Evolutionary conservation across 371 early-diverging fungal species (phyloP).

Genomic region (Mucor saturninus): DNA sequence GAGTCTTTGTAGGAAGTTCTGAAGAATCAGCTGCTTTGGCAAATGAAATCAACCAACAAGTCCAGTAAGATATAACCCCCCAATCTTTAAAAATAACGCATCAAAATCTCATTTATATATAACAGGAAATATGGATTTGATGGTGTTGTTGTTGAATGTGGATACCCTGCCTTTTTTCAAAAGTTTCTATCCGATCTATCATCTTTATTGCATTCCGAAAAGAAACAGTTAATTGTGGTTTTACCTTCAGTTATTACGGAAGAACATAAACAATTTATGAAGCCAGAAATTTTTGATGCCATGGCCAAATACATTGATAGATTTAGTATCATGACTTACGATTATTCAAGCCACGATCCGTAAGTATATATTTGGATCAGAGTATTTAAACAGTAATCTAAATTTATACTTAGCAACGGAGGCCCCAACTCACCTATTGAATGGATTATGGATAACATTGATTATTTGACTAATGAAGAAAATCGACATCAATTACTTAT

Average conservation of each 20-base stretch:
- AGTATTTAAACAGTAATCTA: background rate
- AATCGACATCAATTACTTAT: slow-evolving; percentile 54
- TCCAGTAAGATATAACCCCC: slow-evolving; percentile 27
- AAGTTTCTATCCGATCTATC: slow-evolving; percentile 41
- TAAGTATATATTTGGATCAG: slow-evolving; percentile 22
- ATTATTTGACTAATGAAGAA: slow-evolving; percentile 34
- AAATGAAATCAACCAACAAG: slow-evolving; percentile 39
- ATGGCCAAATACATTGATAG: slow-evolving; percentile 52
- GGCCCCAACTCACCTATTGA: slow-evolving; percentile 62
- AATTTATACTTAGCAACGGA: slow-evolving; percentile 30
- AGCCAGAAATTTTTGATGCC: slow-evolving; percentile 37
- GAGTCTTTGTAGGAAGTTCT: slow-evolving; percentile 31
- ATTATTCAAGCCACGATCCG: slow-evolving; percentile 53
- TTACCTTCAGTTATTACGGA: slow-evolving; percentile 49
- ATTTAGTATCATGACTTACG: slow-evolving; percentile 71
- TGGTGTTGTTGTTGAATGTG: slow-evolving; percentile 64
- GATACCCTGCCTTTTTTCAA: slow-evolving; percentile 47
- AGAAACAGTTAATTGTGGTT: slow-evolving; percentile 52
- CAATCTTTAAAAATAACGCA: background rate
- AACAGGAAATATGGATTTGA: slow-evolving; percentile 54
- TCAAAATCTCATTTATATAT: background rate
- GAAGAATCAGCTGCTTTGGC: slow-evolving; percentile 32
- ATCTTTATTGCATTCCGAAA: slow-evolving; percentile 26
- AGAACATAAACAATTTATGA: slow-evolving; percentile 34
- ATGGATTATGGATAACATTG: slow-evolving; percentile 65